Evolutionary conservation across 495 filamentous ascomycete genomes (phyloP).

Genomic region (Penicillium coprophilum): DNA sequence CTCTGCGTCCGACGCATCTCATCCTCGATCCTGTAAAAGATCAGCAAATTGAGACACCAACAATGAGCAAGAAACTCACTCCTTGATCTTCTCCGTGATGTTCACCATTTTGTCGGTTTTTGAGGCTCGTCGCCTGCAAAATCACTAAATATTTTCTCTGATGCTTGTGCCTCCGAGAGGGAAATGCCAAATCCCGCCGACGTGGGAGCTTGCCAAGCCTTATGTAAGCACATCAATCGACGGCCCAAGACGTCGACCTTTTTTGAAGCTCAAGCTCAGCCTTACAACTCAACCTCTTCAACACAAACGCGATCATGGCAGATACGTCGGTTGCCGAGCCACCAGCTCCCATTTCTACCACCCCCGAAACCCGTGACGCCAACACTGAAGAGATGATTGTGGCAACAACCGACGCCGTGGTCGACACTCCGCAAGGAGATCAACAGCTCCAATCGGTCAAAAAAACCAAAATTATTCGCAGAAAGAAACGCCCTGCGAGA

Average conservation of each 20-base stretch:
- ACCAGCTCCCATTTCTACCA: slow-evolving; percentile 11
- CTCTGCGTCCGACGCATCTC: slow-evolving; percentile 99
- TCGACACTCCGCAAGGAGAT: slow-evolving; percentile 22
- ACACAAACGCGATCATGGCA: slow-evolving; percentile 30
- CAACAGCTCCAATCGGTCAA: slow-evolving; percentile 30
- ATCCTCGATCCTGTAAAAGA: slow-evolving; percentile 82
- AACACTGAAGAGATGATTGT: slow-evolving; percentile 25
- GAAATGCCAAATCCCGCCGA: slow-evolving; percentile 31
- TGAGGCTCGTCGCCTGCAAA: slow-evolving; percentile 30
- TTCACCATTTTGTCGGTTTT: slow-evolving; percentile 84
- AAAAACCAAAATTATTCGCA: slow-evolving; percentile 55
- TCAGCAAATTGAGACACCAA: slow-evolving; percentile 14
- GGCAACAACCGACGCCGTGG: slow-evolving; percentile 22
- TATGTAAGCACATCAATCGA: slow-evolving; percentile 23
- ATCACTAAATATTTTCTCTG: slow-evolving; percentile 8
- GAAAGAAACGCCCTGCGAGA: slow-evolving; percentile 55
- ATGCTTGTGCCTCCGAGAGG: slow-evolving; percentile 3
- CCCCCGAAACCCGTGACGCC: slow-evolving; percentile 7
- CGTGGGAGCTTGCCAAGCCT: slow-evolving; percentile 14
- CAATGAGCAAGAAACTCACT: slow-evolving; percentile 56
- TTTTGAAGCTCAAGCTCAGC: slow-evolving; percentile 16
- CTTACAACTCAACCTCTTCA: background rate
- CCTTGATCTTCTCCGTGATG: slow-evolving; percentile 99
- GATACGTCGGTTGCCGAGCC: slow-evolving; percentile 29
- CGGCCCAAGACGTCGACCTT: background rate